Conservation (phyloP, 2,329 filamentous ascomycete genomes). For the Epichloe hybrida region DNA sequence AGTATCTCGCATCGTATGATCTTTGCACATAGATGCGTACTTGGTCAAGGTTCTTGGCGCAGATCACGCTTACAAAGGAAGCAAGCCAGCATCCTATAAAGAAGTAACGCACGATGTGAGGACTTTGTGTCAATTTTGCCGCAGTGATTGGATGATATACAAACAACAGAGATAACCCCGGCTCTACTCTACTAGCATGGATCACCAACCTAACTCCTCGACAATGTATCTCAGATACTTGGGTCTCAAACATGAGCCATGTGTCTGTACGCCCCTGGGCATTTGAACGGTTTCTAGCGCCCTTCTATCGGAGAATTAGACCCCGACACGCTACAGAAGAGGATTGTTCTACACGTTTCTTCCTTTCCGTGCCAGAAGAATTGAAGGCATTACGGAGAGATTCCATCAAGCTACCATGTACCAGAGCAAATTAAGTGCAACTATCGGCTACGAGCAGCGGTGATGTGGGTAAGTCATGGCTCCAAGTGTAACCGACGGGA, state of each 20-base stretch:
- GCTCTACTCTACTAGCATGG: too few relatives aligned
- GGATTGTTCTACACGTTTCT: neutral
- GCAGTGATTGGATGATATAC: too few relatives aligned
- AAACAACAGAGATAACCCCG: too few relatives aligned
- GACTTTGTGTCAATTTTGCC: too few relatives aligned
- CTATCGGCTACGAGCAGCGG: slow-evolving; percentile 1
- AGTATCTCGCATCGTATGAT: too few relatives aligned
- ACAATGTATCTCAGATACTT: neutral
- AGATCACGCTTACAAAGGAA: neutral
- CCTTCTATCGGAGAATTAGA: slow-evolving; percentile 6
- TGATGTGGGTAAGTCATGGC: neutral
- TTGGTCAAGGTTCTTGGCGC: neutral
- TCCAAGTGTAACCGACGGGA: neutral
- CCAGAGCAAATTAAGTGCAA: neutral
- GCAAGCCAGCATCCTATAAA: neutral
- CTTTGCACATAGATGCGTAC: too few relatives aligned
- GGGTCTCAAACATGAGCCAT: slow-evolving; percentile 1
- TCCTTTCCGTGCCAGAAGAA: neutral
- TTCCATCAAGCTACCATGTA: neutral
- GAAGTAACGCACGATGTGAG: too few relatives aligned
- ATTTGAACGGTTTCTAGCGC: slow-evolving; percentile 4
- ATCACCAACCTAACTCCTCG: neutral
- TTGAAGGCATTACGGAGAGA: neutral
- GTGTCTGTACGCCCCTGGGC: slow-evolving; percentile 2
- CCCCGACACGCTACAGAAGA: neutral